A percentile compares a stretch with the other conserved stretches of the same genome.
These are phyloP conservation scores for Penicillium capsulatum DNA, from an alignment of 2,329 filamentous ascomycete species.

Conservation along the genomic window DNA sequence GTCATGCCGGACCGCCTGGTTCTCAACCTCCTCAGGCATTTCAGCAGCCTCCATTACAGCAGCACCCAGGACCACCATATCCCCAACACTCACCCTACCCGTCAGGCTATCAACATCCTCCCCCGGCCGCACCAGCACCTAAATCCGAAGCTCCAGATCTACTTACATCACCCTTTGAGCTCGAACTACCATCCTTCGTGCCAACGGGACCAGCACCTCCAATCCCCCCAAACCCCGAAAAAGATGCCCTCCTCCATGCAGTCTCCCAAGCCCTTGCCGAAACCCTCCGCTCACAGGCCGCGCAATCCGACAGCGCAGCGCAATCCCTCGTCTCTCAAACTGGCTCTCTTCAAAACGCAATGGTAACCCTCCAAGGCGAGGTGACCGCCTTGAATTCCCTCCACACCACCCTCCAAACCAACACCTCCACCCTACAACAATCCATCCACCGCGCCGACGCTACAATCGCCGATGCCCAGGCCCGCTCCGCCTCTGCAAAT, in stretches of 20 bases:
- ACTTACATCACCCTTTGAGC: slow-evolving; percentile 59
- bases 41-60: slow-evolving; percentile 26
- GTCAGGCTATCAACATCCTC: slow-evolving; percentile 20
- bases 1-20: slow-evolving; percentile 10
- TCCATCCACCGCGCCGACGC: slow-evolving; percentile 73
- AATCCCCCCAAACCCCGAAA: slow-evolving; percentile 92
- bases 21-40: slow-evolving; percentile 14
- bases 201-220: slow-evolving; percentile 63
- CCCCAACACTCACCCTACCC: slow-evolving; percentile 29
- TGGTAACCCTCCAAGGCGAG: slow-evolving; percentile 68
- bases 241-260: slow-evolving; percentile 76
- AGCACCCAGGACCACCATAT: slow-evolving; percentile 26
- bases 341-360: slow-evolving; percentile 66
- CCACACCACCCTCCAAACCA: slow-evolving; percentile 66
- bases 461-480: slow-evolving; percentile 68
- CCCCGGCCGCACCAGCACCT: slow-evolving; percentile 23
- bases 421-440: slow-evolving; percentile 72
- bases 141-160: slow-evolving; percentile 50
- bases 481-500: slow-evolving; percentile 42
- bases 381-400: slow-evolving; percentile 66
- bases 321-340: slow-evolving; percentile 75
- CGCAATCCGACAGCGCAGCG: slow-evolving; percentile 70
- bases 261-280: slow-evolving; percentile 66
- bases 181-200: slow-evolving; percentile 50
- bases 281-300: slow-evolving; percentile 64